Evolutionary conservation across 805 yeast genomes (phyloP), one percentile per base, ranked within the genome.

Genomic region (Saturnispora quitensis): DNA sequence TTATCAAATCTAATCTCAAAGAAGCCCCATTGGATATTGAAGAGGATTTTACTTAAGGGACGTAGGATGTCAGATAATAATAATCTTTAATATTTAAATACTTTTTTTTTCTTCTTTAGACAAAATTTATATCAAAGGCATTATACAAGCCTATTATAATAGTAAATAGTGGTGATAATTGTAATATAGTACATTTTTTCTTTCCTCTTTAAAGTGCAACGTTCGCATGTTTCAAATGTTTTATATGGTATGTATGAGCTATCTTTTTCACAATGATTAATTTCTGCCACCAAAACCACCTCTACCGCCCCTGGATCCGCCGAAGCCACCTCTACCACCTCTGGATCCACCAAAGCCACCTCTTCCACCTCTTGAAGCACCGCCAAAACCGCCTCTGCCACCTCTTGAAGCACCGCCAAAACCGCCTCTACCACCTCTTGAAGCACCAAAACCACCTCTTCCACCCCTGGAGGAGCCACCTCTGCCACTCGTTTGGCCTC

Each of bases 1-100:
- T 84, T 68, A 82, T 93, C 61, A 93, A 93, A 78, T 81, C 60
- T 18, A 58, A 63, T 47, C 59, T 68, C 12, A 52, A 52, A 25
- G 62, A 62, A 17, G 65, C 64, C 9, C 68, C 69, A 5, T 68
- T 61, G 40, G 58, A 60, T 22, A 47, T 65, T 27, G 71, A 67
- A 45, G 71, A 67, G 47, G 71, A 68, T 52, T 65, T 68, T 54
- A 67, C 71, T 31, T 68, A 53, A 48, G 17, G 28, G 9, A 7
- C 5, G 22, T 22, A 22, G 22, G 28, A 25, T 25, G 28, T 25
- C 28, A 25, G 28, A 25, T 25, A 25, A 8, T 8, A 25, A 33
- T 35, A 28, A 25, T 33, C 36, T 34, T 33, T 17, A 31, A n/a
- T 25, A 18, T 38, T 38, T 38, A 22, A 40, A 10, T 24, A 13